Base-by-base conservation (phyloP, 1,284 basidiomycete species). In the Schizopora paradoxa region DNA sequence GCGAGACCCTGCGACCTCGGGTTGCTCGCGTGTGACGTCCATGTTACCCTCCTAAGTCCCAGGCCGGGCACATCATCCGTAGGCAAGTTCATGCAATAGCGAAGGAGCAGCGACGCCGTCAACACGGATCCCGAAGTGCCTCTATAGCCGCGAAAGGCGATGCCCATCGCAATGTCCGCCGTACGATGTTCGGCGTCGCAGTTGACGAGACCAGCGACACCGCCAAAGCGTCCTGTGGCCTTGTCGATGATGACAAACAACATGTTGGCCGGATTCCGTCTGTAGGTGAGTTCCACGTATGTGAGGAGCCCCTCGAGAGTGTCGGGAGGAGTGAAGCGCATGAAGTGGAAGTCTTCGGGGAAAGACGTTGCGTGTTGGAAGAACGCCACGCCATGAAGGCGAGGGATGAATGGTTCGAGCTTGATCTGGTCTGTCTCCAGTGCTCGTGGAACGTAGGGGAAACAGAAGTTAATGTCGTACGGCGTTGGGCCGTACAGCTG, bases 21-120 rank as follows among this genome's bases (percentile, higher is more conserved):
- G 54, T 89, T 88, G 14, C 58, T 39, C 4, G 63, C 54, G 48
- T 79, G 73, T 16, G 79, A 72, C 43, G 67, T 61, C 81, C 83
- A 89, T 34, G 74, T 70, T 6, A 83, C 75, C 13, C 81, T 72
- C 10, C 84, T 71, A 34, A 88, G 60, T 0, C 79, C 81, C 1
- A 86, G 64, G 1, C 75, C 76, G 2, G 52, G 55, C 7, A 63
- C 62, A 4, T 64, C 47, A 16, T 38, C 62, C 2, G 56, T 54
- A 0, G 74, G 74, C 4, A 70, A 56, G 25, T 79, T 70, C 22
- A 86, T 66, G n/a, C 66, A 61, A 53, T 77, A 79, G 18, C 68
- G 69, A 38, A 86, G 59, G 19, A 87, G 60, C 8, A 86, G 60
- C 1, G n/a, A n/a, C n/a, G n/a, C n/a, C n/a, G n/a, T n/a, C n/a